Conservation (phyloP, 805 yeast species). For the Maudiozyma saulgeensis region DNA sequence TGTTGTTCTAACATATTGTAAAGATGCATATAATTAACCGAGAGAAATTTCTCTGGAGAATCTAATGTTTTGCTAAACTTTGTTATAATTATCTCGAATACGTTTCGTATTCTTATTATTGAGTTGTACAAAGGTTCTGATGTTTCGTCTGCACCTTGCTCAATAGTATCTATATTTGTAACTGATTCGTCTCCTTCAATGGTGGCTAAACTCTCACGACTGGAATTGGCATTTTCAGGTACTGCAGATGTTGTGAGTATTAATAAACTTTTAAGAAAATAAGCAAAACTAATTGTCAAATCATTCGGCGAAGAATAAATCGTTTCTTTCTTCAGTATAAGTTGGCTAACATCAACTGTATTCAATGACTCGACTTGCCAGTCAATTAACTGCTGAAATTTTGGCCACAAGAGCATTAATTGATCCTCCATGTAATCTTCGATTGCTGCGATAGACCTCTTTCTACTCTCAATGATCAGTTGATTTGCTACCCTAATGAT, state of each 20-base stretch:
- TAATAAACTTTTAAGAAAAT: conserved; percentile 59
- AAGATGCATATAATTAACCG: conserved; percentile 38
- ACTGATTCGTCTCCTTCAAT: background rate
- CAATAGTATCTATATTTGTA: background rate
- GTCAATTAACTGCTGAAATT: conserved; percentile 67
- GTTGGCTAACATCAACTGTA: conserved; percentile 32
- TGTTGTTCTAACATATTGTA: conserved; percentile 22
- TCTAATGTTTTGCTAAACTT: conserved; percentile 50
- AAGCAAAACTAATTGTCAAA: conserved; percentile 73
- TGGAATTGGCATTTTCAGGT: conserved; percentile 4
- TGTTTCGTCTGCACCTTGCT: conserved; percentile 4
- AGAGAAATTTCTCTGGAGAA: conserved; percentile 58
- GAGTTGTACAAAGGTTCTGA: conserved; percentile 69
- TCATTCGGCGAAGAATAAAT: conserved; percentile 40
- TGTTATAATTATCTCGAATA: conserved; percentile 70
- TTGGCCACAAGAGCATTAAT: conserved; percentile 74
- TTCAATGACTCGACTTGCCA: conserved; percentile 66
- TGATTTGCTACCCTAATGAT: conserved; percentile 64
- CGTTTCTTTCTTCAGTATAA: conserved; percentile 18
- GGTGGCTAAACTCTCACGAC: background rate
- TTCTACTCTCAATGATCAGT: conserved; percentile 56
- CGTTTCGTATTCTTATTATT: conserved; percentile 60
- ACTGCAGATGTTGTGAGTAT: conserved; percentile 36
- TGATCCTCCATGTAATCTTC: conserved; percentile 63
- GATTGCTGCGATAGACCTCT: conserved; percentile 53